Evolutionary conservation across 305 asterid genomes (phyloP).

Genomic region (Fraxinus albicans): DNA sequence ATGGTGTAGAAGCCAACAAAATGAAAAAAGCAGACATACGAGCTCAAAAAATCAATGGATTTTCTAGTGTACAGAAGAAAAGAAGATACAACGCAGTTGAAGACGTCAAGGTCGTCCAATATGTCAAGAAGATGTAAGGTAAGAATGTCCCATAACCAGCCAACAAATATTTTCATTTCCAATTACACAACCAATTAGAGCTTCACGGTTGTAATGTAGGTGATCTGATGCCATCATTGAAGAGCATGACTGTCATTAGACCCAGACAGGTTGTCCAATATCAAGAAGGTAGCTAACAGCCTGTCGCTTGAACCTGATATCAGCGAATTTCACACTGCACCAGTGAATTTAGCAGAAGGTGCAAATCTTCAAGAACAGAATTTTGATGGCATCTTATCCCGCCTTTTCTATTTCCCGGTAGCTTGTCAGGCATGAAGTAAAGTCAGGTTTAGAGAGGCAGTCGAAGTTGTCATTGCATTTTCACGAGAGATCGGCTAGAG

Average conservation of each 20-base stretch:
- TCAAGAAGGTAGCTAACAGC: neutral
- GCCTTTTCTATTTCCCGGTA: neutral
- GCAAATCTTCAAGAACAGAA: conserved; percentile 2
- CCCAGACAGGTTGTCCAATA: neutral
- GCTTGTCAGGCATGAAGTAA: neutral
- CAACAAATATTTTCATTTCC: conserved; percentile 30
- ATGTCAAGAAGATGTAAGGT: conserved; percentile 20
- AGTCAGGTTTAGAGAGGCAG: neutral
- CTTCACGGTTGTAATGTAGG: conserved; percentile 34
- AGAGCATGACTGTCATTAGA: neutral
- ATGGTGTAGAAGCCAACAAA: neutral
- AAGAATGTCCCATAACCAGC: conserved; percentile 25
- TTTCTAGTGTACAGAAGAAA: neutral
- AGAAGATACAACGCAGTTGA: conserved; percentile 23
- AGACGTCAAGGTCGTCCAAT: conserved; percentile 19
- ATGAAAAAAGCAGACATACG: neutral
- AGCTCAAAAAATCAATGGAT: neutral
- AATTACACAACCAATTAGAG: conserved; percentile 29
- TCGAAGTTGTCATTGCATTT: conserved; percentile 36
- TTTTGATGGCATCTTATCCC: conserved; percentile 6
- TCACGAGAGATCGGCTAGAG: conserved; percentile 56
- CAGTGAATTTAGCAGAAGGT: neutral
- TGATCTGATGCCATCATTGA: conserved; percentile 2
- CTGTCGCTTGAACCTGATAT: neutral
- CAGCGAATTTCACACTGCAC: neutral